Percentiles rank a stretch among this genome's conserved stretches.
These are phyloP conservation scores for Tetrahymena malaccensis DNA, from an alignment of 73 alveolate species.

Conservation along the genomic window DNA sequence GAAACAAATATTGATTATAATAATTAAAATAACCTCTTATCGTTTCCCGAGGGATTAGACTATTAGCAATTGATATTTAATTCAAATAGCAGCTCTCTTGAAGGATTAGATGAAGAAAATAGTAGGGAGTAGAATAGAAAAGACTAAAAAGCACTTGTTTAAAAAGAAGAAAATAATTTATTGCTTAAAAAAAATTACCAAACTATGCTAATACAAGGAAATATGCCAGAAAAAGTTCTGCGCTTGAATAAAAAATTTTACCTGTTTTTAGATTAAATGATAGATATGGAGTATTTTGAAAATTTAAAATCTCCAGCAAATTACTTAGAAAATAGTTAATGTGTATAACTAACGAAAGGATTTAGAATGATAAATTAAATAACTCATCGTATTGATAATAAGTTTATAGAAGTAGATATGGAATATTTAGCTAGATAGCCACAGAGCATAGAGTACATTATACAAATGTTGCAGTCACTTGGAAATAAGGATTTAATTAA, in stretches of 20 bases:
- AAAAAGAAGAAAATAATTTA: not conserved
- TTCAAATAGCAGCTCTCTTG: not conserved
- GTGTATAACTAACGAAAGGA: not conserved
- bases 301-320: not conserved
- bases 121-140: not conserved
- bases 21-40: not conserved
- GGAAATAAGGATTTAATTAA: not conserved
- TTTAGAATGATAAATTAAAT: not conserved
- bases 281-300: not conserved
- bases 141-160: not conserved
- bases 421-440: not conserved
- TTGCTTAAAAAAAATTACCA: not conserved
- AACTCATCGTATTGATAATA: not conserved
- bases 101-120: too few relatives aligned
- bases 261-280: not conserved
- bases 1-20: not conserved
- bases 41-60: not conserved
- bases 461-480: not conserved
- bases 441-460: not conserved
- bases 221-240: not conserved
- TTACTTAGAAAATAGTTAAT: not conserved
- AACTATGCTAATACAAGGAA: not conserved
- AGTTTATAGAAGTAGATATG: not conserved
- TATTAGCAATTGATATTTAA: not conserved
- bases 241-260: not conserved